phyloP scores from a whole-genome alignment of 176 grass and related monocot genomes.

The Rhynchospora breviuscula region DNA sequence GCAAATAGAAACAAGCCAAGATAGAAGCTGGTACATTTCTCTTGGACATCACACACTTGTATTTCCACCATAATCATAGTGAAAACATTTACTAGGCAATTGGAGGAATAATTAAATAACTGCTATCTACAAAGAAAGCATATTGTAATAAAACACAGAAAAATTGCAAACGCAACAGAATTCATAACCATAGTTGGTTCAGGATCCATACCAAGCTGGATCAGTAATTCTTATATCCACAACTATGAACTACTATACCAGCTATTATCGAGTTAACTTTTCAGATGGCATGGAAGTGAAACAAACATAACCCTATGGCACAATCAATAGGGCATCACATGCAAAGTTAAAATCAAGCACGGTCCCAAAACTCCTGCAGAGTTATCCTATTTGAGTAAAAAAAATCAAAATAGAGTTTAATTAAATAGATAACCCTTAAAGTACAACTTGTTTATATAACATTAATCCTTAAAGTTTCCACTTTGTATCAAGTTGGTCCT shows the following conservation, averaged over 20 bases:
- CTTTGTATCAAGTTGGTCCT: neutral
- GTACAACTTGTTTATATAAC: neutral
- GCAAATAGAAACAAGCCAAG: neutral
- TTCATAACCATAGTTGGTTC: neutral
- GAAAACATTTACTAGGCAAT: neutral
- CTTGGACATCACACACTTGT: neutral
- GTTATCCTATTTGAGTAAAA: neutral
- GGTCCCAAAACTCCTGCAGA: neutral
- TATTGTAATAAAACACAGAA: neutral
- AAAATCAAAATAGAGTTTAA: neutral
- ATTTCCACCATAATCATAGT: neutral
- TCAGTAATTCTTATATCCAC: constrained; percentile 1
- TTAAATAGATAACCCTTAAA: neutral
- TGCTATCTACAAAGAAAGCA: neutral
- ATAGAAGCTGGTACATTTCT: neutral
- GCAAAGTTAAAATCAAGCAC: neutral
- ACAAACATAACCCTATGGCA: neutral
- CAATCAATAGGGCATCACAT: neutral
- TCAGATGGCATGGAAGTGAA: neutral
- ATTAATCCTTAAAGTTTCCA: neutral
- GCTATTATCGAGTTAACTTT: neutral
- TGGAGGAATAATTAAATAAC: neutral
- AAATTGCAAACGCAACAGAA: neutral
- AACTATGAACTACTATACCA: neutral
- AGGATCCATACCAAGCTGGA: neutral